phyloP scores from a whole-genome alignment of 2,329 filamentous ascomycete genomes.

The Fusarium xylarioides region DNA sequence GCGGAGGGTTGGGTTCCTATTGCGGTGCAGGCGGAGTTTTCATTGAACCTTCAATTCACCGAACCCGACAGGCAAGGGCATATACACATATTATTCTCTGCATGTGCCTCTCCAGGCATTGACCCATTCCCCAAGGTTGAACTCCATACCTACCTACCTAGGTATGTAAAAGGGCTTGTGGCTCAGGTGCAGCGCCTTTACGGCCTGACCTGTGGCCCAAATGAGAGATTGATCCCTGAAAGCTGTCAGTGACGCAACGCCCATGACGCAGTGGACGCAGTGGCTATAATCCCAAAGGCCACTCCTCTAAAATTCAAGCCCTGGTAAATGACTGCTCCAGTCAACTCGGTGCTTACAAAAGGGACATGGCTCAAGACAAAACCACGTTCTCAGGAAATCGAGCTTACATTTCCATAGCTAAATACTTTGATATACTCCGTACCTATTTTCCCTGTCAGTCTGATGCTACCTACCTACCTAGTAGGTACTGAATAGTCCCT shows the following conservation, averaged over 20 bases:
- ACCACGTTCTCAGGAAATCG: neutral
- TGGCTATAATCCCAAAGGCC: slow-evolving; percentile 3
- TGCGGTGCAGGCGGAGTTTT: neutral
- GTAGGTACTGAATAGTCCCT: neutral
- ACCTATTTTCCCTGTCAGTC: neutral
- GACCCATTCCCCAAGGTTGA: neutral
- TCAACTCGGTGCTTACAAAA: neutral
- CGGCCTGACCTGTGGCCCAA: neutral
- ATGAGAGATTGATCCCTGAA: slow-evolving; percentile 28
- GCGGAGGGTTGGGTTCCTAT: neutral
- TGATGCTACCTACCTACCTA: neutral
- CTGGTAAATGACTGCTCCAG: neutral
- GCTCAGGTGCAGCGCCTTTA: slow-evolving; percentile 1
- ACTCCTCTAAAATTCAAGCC: neutral
- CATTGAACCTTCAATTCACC: neutral
- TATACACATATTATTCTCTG: neutral
- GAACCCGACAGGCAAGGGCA: neutral
- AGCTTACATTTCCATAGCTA: neutral
- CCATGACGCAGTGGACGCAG: slow-evolving; percentile 21
- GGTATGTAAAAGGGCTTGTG: neutral
- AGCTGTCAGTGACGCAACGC: slow-evolving; percentile 31
- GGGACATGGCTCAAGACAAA: neutral
- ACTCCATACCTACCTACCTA: neutral
- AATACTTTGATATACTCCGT: neutral
- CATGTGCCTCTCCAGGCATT: neutral